Conservation (phyloP, 1,284 basidiomycete genomes). For the Leccinum pachyderme region DNA sequence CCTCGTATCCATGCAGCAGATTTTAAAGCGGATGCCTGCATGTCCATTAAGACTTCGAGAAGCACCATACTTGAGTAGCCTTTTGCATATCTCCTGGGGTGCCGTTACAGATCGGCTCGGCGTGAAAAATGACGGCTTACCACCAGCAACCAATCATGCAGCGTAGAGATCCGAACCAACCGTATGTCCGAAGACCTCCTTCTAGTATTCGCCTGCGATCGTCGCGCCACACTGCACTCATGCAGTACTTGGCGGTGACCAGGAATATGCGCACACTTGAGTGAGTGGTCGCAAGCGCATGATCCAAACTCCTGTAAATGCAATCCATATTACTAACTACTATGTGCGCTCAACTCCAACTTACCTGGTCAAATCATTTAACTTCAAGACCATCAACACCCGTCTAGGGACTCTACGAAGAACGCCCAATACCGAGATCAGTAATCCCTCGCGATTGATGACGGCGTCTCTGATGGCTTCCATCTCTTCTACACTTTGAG, state of each 20-base stretch:
- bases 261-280: slow-evolving; percentile 85
- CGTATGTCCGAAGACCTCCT: slow-evolving; percentile 41
- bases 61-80: slow-evolving; percentile 51
- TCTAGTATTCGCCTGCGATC: slow-evolving; percentile 60
- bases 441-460: slow-evolving; percentile 74
- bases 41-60: slow-evolving; percentile 65
- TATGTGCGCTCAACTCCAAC: slow-evolving; percentile 13
- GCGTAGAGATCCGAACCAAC: slow-evolving; percentile 49
- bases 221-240: slow-evolving; percentile 80
- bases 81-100: slow-evolving; percentile 56
- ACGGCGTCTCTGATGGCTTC: slow-evolving; percentile 81
- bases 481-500: slow-evolving; percentile 69
- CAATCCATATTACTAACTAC: neutral
- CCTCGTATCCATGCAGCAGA: slow-evolving; percentile 67
- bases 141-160: slow-evolving; percentile 67
- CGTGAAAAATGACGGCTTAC: slow-evolving; percentile 37
- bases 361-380: slow-evolving; percentile 80
- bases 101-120: slow-evolving; percentile 7
- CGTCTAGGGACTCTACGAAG: slow-evolving; percentile 78
- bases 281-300: slow-evolving; percentile 72
- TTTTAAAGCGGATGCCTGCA: slow-evolving; percentile 60
- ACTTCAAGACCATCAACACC: slow-evolving; percentile 86
- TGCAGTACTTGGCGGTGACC: slow-evolving; percentile 90
- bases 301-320: slow-evolving; percentile 58
- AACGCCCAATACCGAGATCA: slow-evolving; percentile 83